Percentiles rank a stretch among this genome's conserved stretches.
phyloP scores from a whole-genome alignment of 495 filamentous ascomycete genomes.

The Friedmanniomyces endolithicus region DNA sequence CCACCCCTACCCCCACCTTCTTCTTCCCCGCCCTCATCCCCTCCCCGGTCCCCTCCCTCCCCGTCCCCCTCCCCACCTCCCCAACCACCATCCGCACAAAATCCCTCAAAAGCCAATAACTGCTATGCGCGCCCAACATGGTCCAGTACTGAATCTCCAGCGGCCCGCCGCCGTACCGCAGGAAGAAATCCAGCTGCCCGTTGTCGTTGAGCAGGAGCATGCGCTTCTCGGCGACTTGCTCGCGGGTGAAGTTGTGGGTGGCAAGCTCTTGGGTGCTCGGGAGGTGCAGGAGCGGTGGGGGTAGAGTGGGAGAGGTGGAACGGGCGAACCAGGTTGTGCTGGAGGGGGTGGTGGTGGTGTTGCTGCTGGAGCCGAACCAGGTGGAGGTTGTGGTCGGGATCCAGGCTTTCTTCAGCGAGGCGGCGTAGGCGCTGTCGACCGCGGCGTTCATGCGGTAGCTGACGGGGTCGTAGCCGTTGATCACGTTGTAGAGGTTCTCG shows the following conservation, averaged over 20 bases:
- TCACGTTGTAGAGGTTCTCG: slow-evolving; percentile 92
- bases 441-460: slow-evolving; percentile 86
- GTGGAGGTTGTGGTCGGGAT: slow-evolving; percentile 60
- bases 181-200: slow-evolving; percentile 81
- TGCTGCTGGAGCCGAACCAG: slow-evolving; percentile 30
- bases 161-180: slow-evolving; percentile 66
- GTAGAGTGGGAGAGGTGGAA: slow-evolving; percentile 27
- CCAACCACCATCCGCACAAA: slow-evolving; percentile 76
- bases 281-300: slow-evolving; percentile 38
- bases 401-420: slow-evolving; percentile 59
- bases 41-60: slow-evolving; percentile 51
- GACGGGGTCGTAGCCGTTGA: slow-evolving; percentile 52
- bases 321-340: slow-evolving; percentile 7
- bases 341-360: neutral
- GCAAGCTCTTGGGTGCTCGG: slow-evolving; percentile 89
- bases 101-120: slow-evolving; percentile 79
- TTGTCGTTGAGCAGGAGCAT: slow-evolving; percentile 87
- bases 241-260: slow-evolving; percentile 84
- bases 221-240: slow-evolving; percentile 84
- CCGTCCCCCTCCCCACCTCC: slow-evolving; percentile 68
- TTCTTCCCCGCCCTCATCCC: slow-evolving; percentile 68
- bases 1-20: slow-evolving; percentile 8
- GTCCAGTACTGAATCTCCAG: slow-evolving; percentile 92
- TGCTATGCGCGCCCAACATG: slow-evolving; percentile 93
- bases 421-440: slow-evolving; percentile 67